Base-by-base conservation (phyloP, 2,329 filamentous ascomycete species). In the Clonostachys sp. region DNA sequence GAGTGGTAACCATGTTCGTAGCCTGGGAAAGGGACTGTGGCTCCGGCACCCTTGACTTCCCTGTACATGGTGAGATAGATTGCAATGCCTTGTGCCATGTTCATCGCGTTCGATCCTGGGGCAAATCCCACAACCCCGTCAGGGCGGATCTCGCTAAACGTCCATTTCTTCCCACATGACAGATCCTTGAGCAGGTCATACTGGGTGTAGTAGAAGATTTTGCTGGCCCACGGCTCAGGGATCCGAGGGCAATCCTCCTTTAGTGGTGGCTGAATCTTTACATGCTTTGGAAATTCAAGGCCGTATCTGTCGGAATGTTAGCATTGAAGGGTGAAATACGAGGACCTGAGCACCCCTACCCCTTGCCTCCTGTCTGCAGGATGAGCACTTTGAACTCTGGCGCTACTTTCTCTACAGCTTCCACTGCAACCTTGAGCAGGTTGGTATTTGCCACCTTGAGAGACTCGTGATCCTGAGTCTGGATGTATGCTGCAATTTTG, bases 61-160 rank as follows among this genome's bases (percentile, higher is more conserved):
- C 44, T 17, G 43, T 46, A 51, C 2, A 54, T 20, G 16, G 38
- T 33, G 6, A 53, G 48, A 35, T 50, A 55, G 13, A 55, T 30
- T 13, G 41, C 52, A 13, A 55, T 50, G 2, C 51, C 52, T 46
- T 51, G 46, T n/a, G 45, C 49, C 46, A 54, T 46, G 45, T 53
- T 53, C 53, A 54, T 54, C 2, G 50, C 47, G 36, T 54, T 55
- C 7, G 44, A 18, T 20, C 42, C 45, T 1, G 53, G 53, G 0
- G 48, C 45, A n/a, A 54, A 55, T 6, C 52, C 54, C 12, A 55
- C 51, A 38, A 55, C 51, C 2, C 45, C 52, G 40, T 56, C 51
- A 1, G 53, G 53, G 6, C 53, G 49, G n/a, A 55, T 48, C 47
- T 55, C 52, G 16, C 45, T 45, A 30, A 51, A 55, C 3, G 48